Conservation (phyloP, 2,329 filamentous ascomycete species). For the Neonectria punicea region DNA sequence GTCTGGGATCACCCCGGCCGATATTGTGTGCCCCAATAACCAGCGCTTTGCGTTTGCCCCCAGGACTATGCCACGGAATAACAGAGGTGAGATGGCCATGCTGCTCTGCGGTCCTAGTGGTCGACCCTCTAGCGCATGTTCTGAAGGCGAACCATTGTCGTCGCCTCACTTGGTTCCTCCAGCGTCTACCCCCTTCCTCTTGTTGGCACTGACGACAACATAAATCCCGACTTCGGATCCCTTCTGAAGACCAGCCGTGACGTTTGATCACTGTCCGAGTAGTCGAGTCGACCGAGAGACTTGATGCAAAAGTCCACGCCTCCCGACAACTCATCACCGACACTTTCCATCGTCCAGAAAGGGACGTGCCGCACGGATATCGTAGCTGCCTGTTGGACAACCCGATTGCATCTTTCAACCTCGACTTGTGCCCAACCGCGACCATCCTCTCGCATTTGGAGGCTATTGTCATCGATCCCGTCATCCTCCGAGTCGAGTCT, state of each 20-base stretch:
- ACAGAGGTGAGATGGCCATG: neutral
- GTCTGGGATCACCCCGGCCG: neutral
- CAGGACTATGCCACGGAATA: neutral
- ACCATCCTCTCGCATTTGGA: neutral
- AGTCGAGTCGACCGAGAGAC: neutral
- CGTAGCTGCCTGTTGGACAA: neutral
- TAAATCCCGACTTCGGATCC: neutral
- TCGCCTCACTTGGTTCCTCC: no score
- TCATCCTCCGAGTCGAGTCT: neutral
- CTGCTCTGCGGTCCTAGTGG: neutral
- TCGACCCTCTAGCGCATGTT: neutral
- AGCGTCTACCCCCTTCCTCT: neutral
- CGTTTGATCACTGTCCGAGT: neutral
- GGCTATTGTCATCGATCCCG: neutral
- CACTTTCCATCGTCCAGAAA: neutral
- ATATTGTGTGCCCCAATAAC: neutral
- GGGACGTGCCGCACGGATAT: neutral
- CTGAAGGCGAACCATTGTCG: neutral
- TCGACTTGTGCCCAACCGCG: neutral
- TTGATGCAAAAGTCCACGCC: neutral
- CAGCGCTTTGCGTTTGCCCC: neutral
- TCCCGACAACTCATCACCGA: neutral
- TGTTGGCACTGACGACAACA: neutral
- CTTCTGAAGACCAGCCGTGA: neutral
- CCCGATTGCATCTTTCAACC: neutral